Base-by-base conservation (phyloP, 129 eudicot species). In the Gnaphalium uliginosum region DNA sequence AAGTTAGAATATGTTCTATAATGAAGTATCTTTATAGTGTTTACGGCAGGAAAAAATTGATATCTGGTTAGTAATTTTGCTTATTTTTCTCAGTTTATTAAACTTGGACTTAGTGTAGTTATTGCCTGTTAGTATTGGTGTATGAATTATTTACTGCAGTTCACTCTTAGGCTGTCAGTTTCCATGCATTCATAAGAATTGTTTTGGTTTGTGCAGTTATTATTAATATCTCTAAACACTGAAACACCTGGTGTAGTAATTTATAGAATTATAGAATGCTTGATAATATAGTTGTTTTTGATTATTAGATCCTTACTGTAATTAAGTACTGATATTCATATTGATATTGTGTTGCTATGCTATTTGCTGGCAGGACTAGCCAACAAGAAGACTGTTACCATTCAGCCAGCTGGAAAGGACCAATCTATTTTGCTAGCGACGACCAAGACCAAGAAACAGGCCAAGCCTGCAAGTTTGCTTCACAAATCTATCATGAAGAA, bases 401-500 rank as follows among this genome's bases (percentile, higher is more conserved):
- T 94, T 81, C 97, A 90, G 78, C 87, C 97, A 69, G 84, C 83
- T 19, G 96, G 96, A 58, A 90, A 93, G 73, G 98, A 94, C 23
- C 92, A 89, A 48, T 74, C 89, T 69, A 83, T 94, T 77, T 69
- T 94, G 33, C 91, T 94, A 51, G 96, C 97, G 8, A 94, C 98
- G 10, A 39, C 90, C 35, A 94, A 84, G 83, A 88, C 93, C 69
- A 94, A 89, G 91, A 88, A 90, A 64, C 98, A 94, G 79, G 84
- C 61, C 85, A 94, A 94, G 73, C 98, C 97, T 18, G 78, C 96
- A n/a, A 76, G 78, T 65, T 57, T 90, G 76, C 87, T 83, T 9
- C 84, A 94, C 97, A 94, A 94, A 77, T 90, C 98, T 59, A 53
- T 94, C 60, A 83, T 94, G 97, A 94, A 94, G 84, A 88, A 94